phyloP scores from a whole-genome alignment of 2,329 filamentous ascomycete genomes.

The Penicillium sp. region DNA sequence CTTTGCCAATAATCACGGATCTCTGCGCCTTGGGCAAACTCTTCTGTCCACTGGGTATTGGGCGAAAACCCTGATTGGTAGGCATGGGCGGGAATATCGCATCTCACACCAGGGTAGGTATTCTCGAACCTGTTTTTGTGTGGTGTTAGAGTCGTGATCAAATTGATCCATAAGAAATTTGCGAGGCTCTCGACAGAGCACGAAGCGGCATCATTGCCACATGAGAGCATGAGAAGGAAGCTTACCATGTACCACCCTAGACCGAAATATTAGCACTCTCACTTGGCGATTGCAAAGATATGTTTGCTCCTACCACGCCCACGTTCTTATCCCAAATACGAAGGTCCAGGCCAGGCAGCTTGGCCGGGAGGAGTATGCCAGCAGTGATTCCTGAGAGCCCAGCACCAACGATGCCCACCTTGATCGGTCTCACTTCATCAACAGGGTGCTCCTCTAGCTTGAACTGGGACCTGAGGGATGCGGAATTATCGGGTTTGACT shows the following conservation, averaged over 20 bases:
- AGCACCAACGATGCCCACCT: constrained; percentile 65
- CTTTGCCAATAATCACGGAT: constrained; percentile 68
- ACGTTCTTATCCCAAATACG: constrained; percentile 69
- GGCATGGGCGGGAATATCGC: constrained; percentile 69
- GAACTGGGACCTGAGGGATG: constrained; percentile 26
- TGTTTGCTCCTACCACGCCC: constrained; percentile 58
- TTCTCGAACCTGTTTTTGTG: constrained; percentile 42
- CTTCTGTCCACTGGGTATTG: constrained; percentile 69
- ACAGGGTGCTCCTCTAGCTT: constrained; percentile 49
- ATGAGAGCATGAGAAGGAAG: background rate
- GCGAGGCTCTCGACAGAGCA: too few species aligned
- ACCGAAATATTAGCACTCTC: background rate
- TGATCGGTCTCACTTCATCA: constrained; percentile 52
- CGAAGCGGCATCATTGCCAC: too few species aligned
- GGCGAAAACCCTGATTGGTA: constrained; percentile 70
- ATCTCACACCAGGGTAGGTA: constrained; percentile 65
- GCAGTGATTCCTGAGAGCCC: constrained; percentile 66
- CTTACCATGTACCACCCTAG: constrained; percentile 51
- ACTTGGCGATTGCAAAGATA: background rate
- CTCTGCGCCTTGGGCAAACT: constrained; percentile 67
- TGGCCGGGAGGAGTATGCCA: constrained; percentile 66
- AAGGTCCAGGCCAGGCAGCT: constrained; percentile 68
- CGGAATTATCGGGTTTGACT: background rate
- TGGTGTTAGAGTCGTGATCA: background rate
- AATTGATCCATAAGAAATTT: background rate